Evolutionary conservation across 257 asterid genomes (phyloP).

Genomic region (Coffea eugenioides): DNA sequence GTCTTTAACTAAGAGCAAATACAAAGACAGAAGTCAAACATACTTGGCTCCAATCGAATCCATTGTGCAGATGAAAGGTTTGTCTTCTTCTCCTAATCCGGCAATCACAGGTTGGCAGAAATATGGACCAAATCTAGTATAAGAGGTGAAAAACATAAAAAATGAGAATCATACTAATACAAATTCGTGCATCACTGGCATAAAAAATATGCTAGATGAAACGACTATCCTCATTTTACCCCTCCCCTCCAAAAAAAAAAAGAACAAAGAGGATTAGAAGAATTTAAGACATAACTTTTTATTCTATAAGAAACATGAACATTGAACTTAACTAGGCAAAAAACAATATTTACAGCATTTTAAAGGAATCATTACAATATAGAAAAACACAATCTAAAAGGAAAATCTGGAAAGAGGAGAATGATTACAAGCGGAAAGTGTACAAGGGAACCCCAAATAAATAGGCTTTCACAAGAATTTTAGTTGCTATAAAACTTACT

Average conservation of each 20-base stretch:
- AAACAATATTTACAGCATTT: background rate
- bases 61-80: constrained; percentile 98
- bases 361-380: background rate
- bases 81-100: constrained; percentile 86
- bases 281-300: background rate
- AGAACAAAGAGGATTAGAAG: too few species aligned
- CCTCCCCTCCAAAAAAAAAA: background rate
- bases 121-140: constrained; percentile 86
- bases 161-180: background rate
- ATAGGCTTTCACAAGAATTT: background rate
- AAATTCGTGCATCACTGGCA: background rate
- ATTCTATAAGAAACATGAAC: background rate
- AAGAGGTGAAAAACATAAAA: background rate
- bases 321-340: background rate
- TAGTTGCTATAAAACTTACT: background rate
- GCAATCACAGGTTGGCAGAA: constrained; percentile 98
- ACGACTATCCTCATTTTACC: background rate
- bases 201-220: too few species aligned
- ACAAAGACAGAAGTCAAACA: constrained; percentile 16
- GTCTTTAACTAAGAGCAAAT: background rate
- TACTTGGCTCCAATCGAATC: constrained; percentile 97
- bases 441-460: background rate
- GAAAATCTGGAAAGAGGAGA: background rate
- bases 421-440: background rate
- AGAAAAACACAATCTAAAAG: background rate